These are phyloP conservation scores for Juncus effusus DNA, from an alignment of 176 grass and related monocot species.

Conservation along the genomic window DNA sequence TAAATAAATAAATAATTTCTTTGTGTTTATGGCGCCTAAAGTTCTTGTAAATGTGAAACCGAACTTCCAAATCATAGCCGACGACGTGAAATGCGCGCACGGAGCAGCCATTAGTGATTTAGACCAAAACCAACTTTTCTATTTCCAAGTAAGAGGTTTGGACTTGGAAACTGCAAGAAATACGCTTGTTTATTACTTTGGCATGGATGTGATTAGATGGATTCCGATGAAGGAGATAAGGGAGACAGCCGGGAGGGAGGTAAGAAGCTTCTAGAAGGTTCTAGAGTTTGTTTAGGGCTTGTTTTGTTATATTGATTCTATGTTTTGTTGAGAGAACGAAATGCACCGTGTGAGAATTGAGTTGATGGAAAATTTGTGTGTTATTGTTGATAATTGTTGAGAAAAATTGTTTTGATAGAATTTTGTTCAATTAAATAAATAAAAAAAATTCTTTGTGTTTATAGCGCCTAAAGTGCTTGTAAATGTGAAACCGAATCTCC, in stretches of 20 bases:
- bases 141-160: conserved; percentile 72
- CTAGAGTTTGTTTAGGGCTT: conserved; percentile 31
- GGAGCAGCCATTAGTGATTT: conserved; percentile 93
- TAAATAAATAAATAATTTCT: no score
- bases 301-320: conserved; percentile 13
- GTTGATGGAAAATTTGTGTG: no score
- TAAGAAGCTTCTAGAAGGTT: conserved; percentile 50
- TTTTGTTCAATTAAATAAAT: no score
- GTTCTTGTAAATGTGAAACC: conserved; percentile 89
- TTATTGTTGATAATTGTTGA: no score
- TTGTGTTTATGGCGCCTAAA: conserved; percentile 41
- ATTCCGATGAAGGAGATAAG: conserved; percentile 65
- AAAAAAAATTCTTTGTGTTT: no score
- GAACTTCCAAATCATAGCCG: conserved; percentile 95
- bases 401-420: no score
- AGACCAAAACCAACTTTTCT: conserved; percentile 73
- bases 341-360: conserved; percentile 12
- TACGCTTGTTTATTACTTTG: conserved; percentile 76
- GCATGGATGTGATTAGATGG: conserved; percentile 64
- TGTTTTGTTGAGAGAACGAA: conserved; percentile 13
- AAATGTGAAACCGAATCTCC: conserved; percentile 91
- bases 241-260: conserved; percentile 36
- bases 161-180: conserved; percentile 54
- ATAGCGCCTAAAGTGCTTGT: conserved; percentile 64
- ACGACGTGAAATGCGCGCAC: conserved; percentile 94